phyloP scores from a whole-genome alignment of 2,329 filamentous ascomycete species.

The Coniochaeta sp. region DNA sequence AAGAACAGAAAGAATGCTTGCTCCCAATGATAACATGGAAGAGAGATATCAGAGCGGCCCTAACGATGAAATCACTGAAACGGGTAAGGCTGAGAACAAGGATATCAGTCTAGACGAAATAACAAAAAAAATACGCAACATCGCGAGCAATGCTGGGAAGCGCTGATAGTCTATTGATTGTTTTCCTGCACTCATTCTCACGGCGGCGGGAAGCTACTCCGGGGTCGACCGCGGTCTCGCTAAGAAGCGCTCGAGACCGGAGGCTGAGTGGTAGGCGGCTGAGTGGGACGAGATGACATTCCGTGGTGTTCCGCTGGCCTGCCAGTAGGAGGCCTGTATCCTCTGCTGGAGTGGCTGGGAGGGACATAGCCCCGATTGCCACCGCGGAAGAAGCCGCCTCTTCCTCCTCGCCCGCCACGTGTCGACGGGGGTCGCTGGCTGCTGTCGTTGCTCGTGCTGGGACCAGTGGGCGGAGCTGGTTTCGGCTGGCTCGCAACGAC shows the following conservation, averaged over 20 bases:
- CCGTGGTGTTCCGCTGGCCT: neutral
- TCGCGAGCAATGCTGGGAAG: neutral
- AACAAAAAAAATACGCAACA: neutral
- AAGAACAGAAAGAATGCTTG: neutral
- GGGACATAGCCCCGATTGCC: neutral
- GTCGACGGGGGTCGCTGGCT: neutral
- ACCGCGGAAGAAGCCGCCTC: neutral
- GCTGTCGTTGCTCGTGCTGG: neutral
- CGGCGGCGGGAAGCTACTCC: neutral
- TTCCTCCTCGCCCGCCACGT: neutral
- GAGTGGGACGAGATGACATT: neutral
- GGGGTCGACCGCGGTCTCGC: neutral
- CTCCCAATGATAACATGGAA: neutral
- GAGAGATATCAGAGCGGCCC: neutral
- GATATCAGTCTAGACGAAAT: neutral
- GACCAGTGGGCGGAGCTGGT: neutral
- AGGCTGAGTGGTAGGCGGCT: neutral
- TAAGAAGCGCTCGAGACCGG: neutral
- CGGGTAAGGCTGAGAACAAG: neutral
- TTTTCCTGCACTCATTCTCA: neutral
- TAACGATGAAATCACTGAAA: neutral
- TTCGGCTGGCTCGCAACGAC: neutral
- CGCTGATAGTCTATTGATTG: neutral
- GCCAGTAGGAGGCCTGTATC: neutral
- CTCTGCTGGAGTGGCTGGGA: neutral